Conservation (phyloP, 257 asterid species). For the Leptodermis oblonga region DNA sequence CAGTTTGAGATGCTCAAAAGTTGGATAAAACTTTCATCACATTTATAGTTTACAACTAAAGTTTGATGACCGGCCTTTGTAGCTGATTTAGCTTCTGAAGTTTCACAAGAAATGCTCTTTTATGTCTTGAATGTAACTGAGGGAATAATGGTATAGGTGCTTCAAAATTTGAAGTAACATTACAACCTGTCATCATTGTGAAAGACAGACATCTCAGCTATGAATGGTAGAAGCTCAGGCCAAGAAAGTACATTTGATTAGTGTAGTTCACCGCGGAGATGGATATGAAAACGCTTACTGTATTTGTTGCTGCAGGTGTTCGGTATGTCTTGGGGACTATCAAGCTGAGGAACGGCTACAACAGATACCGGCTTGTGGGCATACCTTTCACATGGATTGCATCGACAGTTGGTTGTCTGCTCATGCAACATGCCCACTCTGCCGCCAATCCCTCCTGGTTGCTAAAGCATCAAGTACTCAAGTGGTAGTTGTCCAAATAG, state of each 20-base stretch:
- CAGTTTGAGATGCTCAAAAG: neutral
- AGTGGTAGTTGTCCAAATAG: conserved; percentile 19
- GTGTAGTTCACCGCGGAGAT: neutral
- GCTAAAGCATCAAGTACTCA: conserved; percentile 21
- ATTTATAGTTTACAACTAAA: neutral
- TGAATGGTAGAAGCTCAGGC: neutral
- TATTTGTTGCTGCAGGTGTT: conserved; percentile 44
- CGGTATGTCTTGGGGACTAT: conserved; percentile 82
- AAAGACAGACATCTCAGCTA: neutral
- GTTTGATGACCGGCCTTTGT: neutral
- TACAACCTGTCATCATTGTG: neutral
- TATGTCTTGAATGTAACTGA: neutral
- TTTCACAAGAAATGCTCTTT: neutral
- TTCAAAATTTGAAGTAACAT: neutral
- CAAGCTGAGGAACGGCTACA: conserved; percentile 66
- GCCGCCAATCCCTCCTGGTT: conserved; percentile 67
- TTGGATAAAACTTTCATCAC: too few relatives aligned
- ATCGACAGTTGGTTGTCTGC: conserved; percentile 74
- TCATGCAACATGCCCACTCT: conserved; percentile 78
- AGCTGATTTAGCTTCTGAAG: neutral
- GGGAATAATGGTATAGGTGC: neutral
- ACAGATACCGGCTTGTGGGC: conserved; percentile 79
- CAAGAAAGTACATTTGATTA: neutral
- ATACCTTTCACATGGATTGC: conserved; percentile 81
- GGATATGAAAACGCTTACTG: neutral